phyloP scores from a whole-genome alignment of 1,284 basidiomycete genomes.

The Puccinia horiana region DNA sequence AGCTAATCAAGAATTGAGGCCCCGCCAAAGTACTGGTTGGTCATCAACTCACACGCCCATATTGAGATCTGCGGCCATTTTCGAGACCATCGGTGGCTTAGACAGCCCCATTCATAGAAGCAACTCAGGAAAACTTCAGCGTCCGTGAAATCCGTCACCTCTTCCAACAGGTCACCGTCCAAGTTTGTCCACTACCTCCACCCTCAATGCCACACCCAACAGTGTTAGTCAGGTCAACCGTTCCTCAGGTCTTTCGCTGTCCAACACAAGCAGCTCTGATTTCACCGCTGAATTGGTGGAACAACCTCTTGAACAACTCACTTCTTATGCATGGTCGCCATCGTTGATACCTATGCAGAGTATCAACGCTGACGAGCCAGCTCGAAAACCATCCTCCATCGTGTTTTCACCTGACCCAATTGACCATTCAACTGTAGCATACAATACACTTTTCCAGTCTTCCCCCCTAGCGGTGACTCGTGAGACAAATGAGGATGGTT shows the following conservation, averaged over 20 bases:
- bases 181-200: not conserved
- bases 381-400: not conserved
- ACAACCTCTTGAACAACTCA: not conserved
- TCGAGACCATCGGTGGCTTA: not conserved
- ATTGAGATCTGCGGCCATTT: not conserved
- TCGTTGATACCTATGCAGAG: not conserved
- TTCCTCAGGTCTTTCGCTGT: not conserved
- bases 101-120: not conserved
- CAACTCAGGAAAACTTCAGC: not conserved
- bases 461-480: constrained; percentile 72
- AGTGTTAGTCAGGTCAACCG: not conserved
- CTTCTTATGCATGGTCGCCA: not conserved
- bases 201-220: not conserved
- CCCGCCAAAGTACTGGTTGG: not conserved
- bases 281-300: constrained; percentile 18
- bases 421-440: not conserved
- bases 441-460: constrained; percentile 65
- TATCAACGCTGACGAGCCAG: not conserved
- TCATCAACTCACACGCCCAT: not conserved
- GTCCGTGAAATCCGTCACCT: not conserved
- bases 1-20: too few species aligned
- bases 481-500: constrained; percentile 64
- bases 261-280: not conserved
- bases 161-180: not conserved
- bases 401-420: not conserved